Conservation (phyloP, 441 rosid genomes). For the Geranium incanum region DNA sequence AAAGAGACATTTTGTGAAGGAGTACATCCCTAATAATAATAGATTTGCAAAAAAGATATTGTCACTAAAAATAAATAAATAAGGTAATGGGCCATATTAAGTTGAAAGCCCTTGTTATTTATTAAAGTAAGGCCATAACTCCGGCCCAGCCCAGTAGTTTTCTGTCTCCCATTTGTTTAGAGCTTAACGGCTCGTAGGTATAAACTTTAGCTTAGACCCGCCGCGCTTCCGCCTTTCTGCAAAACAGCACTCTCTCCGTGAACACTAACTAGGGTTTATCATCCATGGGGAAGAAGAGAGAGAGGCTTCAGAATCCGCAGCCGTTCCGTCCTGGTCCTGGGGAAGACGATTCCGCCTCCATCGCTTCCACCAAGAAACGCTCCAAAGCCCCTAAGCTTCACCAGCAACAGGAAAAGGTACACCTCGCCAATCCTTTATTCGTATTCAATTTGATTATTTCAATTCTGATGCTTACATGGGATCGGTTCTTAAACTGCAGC, state of each 20-base stretch:
- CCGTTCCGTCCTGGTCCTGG: slow-evolving; percentile 38
- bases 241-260: background rate
- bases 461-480: background rate
- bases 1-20: too few relatives aligned
- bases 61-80: too few relatives aligned
- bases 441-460: background rate
- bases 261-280: background rate
- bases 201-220: background rate
- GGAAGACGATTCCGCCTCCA: slow-evolving; percentile 30
- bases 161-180: too few relatives aligned
- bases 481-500: slow-evolving; percentile 24
- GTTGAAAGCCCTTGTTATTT: too few relatives aligned
- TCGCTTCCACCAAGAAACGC: slow-evolving; percentile 48
- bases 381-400: slow-evolving; percentile 57
- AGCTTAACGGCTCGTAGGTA: background rate
- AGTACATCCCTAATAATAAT: too few relatives aligned
- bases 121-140: too few relatives aligned
- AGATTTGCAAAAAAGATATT: too few relatives aligned
- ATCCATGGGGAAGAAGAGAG: slow-evolving; percentile 57
- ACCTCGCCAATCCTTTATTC: background rate
- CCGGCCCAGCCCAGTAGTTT: too few relatives aligned
- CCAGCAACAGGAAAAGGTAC: slow-evolving; percentile 47
- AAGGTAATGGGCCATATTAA: too few relatives aligned
- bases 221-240: background rate
- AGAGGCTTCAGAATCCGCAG: slow-evolving; percentile 51